phyloP scores from a whole-genome alignment of 2,329 filamentous ascomycete species.

The Didymella pinodella region DNA sequence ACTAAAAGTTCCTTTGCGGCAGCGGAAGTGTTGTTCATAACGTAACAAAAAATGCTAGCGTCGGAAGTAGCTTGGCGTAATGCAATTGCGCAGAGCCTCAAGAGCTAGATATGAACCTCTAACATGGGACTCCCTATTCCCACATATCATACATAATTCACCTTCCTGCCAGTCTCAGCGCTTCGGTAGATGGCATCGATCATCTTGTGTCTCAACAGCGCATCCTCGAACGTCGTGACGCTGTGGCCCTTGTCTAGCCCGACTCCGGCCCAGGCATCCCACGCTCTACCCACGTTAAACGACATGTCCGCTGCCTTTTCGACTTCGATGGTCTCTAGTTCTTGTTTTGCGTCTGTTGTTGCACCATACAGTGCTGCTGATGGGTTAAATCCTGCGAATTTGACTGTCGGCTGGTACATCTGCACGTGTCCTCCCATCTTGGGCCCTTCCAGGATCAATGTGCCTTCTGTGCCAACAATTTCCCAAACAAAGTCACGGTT shows the following conservation, averaged over 20 bases:
- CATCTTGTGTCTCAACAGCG: conserved; percentile 47
- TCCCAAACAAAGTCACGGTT: conserved; percentile 47
- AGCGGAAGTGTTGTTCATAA: conserved; percentile 19
- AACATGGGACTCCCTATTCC: neutral
- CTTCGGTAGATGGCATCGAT: conserved; percentile 49
- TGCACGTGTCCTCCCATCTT: conserved; percentile 47
- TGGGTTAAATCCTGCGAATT: conserved; percentile 48
- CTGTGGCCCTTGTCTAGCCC: conserved; percentile 34
- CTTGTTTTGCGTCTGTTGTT: conserved; percentile 43
- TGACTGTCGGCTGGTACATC: conserved; percentile 53
- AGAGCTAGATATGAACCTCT: neutral
- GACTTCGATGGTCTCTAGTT: conserved; percentile 57
- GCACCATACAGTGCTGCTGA: neutral
- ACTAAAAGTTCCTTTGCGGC: conserved; percentile 19
- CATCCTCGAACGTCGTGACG: conserved; percentile 46
- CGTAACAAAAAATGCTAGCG: conserved; percentile 29
- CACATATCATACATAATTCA: conserved; percentile 37
- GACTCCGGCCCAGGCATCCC: conserved; percentile 62
- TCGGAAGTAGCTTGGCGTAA: neutral
- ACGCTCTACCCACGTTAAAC: conserved; percentile 63
- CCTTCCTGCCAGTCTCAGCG: conserved; percentile 39
- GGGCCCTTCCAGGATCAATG: conserved; percentile 39
- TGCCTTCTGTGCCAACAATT: conserved; percentile 50
- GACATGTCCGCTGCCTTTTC: conserved; percentile 57
- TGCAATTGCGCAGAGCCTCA: neutral